These are phyloP conservation scores for Aspergillus carlsbadensis DNA, from an alignment of 495 filamentous ascomycete genomes.

Conservation along the genomic window DNA sequence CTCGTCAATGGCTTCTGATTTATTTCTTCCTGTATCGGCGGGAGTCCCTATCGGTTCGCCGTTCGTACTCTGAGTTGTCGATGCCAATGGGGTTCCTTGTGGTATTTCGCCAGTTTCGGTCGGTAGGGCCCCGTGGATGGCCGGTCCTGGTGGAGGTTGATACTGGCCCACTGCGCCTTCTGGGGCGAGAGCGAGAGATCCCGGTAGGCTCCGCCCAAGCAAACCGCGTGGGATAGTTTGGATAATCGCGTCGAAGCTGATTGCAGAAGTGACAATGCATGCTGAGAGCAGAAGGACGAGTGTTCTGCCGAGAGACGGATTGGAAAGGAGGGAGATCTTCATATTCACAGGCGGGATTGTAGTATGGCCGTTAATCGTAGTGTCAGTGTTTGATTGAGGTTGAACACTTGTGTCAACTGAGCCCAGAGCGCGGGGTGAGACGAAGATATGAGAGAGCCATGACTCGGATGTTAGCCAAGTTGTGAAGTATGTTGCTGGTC, in stretches of 20 bases:
- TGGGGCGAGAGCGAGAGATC: slow-evolving; percentile 20
- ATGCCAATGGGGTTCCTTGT: background rate
- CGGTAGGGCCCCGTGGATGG: background rate
- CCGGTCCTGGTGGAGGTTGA: slow-evolving; percentile 17
- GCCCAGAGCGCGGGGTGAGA: background rate
- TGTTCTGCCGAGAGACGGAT: background rate
- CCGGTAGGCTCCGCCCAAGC: slow-evolving; percentile 18
- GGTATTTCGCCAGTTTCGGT: background rate
- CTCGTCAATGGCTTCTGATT: background rate
- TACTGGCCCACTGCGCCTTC: slow-evolving; percentile 21
- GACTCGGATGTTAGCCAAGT: background rate
- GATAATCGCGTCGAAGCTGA: slow-evolving; percentile 4
- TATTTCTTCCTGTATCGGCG: background rate
- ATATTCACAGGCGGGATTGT: slow-evolving; percentile 2
- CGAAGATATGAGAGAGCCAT: background rate
- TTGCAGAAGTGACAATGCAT: slow-evolving; percentile 10
- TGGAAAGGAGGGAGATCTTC: slow-evolving; percentile 3
- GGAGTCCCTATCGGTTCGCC: background rate
- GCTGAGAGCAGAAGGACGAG: slow-evolving; percentile 9
- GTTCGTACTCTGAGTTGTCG: background rate
- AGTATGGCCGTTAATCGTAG: too few relatives aligned
- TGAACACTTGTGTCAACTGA: background rate
- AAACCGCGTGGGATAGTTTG: slow-evolving; percentile 5
- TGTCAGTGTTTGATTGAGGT: too few relatives aligned
- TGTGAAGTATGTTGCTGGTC: background rate